Evolutionary conservation across 345 rosid genomes (phyloP).

Genomic region (Brassica carinata): DNA sequence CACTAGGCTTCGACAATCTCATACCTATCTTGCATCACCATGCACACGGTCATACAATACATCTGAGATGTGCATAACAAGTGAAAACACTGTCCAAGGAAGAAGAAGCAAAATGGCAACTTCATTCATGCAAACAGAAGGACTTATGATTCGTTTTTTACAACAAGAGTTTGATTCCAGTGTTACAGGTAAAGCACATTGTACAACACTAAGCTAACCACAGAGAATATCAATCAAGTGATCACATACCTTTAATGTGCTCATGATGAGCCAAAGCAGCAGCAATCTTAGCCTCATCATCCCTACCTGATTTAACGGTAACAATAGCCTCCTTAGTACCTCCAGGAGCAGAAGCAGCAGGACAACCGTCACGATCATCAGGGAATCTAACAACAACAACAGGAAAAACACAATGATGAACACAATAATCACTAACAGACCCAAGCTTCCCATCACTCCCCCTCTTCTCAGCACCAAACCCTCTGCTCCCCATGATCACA

Average conservation of each 20-base stretch:
- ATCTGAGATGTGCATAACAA: neutral
- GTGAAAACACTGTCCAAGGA: neutral
- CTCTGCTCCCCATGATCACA: conserved; percentile 83
- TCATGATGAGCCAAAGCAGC: conserved; percentile 30
- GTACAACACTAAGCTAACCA: conserved; percentile 16
- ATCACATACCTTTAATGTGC: conserved; percentile 42
- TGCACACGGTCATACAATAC: too few species aligned
- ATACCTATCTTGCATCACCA: neutral
- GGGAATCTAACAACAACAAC: conserved; percentile 87
- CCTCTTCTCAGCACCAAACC: conserved; percentile 33
- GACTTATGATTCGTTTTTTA: neutral
- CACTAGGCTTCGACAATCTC: conserved; percentile 4
- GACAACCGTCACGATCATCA: conserved; percentile 59
- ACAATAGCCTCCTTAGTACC: conserved; percentile 44
- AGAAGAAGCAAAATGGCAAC: neutral
- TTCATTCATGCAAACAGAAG: neutral
- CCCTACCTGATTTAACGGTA: conserved; percentile 41
- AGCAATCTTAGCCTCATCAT: conserved; percentile 27
- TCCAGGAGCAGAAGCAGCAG: conserved; percentile 26
- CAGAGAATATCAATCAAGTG: neutral
- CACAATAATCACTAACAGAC: conserved; percentile 77
- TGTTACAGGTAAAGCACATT: neutral
- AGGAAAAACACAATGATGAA: conserved; percentile 75
- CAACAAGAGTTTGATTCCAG: neutral
- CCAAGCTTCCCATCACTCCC: conserved; percentile 85